phyloP scores from a whole-genome alignment of 2,329 filamentous ascomycete species.

The Penicillium sp. region DNA sequence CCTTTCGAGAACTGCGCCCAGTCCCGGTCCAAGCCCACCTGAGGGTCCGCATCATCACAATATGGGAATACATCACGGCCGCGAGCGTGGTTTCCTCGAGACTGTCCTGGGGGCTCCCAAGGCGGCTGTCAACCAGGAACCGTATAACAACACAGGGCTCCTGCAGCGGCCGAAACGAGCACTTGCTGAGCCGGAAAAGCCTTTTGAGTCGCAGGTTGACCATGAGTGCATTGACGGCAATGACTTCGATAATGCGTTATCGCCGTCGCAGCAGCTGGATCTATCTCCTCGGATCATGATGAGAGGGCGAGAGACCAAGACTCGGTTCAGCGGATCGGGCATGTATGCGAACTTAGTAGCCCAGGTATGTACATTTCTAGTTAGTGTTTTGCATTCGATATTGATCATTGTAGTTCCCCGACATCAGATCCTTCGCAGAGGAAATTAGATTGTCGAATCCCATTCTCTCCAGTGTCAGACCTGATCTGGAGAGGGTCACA shows the following conservation, averaged over 20 bases:
- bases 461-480: conserved; percentile 32
- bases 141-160: conserved; percentile 27
- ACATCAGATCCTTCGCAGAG: conserved; percentile 36
- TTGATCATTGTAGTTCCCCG: conserved; percentile 34
- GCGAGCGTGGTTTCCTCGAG: conserved; percentile 32
- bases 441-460: conserved; percentile 37
- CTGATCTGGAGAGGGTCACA: conserved; percentile 33
- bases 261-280: conserved; percentile 32
- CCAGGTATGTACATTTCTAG: conserved; percentile 28
- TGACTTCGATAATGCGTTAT: conserved; percentile 22
- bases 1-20: conserved; percentile 11
- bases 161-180: conserved; percentile 26
- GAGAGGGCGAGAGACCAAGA: conserved; percentile 38
- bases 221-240: conserved; percentile 12
- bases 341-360: conserved; percentile 39
- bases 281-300: conserved; percentile 35
- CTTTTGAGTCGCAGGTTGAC: conserved; percentile 8
- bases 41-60: conserved; percentile 2
- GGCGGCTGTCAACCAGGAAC: conserved; percentile 32
- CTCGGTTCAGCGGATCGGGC: conserved; percentile 40
- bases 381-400: background rate
- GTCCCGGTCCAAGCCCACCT: conserved; percentile 7
- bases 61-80: conserved; percentile 9
- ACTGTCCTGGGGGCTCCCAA: conserved; percentile 35
- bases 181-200: conserved; percentile 1